A percentile compares a stretch with the other conserved stretches of the same genome.
Evolutionary conservation across 495 filamentous ascomycete species (phyloP).

Genomic region (Penicillium canescens): DNA sequence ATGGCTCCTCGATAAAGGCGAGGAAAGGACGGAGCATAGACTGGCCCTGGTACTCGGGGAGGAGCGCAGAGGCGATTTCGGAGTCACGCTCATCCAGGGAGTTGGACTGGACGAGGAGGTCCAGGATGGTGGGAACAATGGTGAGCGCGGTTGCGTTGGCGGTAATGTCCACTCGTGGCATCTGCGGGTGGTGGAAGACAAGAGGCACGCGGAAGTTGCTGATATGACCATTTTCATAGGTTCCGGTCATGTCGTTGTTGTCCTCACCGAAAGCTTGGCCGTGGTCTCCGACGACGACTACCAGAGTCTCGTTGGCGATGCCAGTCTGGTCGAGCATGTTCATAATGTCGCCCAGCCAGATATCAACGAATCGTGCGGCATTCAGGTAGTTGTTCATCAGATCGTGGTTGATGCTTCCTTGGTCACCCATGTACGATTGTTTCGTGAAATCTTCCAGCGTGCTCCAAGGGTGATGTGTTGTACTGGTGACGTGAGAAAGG

Average conservation of each 20-base stretch:
- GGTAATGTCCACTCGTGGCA: constrained; percentile 40
- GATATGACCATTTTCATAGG: constrained; percentile 48
- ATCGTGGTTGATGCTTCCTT: constrained; percentile 28
- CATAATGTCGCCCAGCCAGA: constrained; percentile 48
- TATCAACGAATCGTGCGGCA: constrained; percentile 41
- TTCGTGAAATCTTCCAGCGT: constrained; percentile 34
- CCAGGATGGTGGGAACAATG: constrained; percentile 48
- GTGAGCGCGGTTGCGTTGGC: constrained; percentile 43
- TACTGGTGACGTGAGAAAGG: constrained; percentile 47
- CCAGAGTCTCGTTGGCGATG: constrained; percentile 50
- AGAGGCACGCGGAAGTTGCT: constrained; percentile 47
- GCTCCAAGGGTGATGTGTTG: constrained; percentile 47
- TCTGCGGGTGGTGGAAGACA: constrained; percentile 43
- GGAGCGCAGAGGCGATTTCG: constrained; percentile 34
- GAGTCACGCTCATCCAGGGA: constrained; percentile 36
- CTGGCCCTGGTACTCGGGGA: constrained; percentile 40
- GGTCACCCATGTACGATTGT: constrained; percentile 34
- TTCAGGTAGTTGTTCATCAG: constrained; percentile 45
- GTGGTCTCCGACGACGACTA: constrained; percentile 51
- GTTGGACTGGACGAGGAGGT: constrained; percentile 41
- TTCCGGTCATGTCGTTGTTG: constrained; percentile 35
- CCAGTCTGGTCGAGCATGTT: constrained; percentile 47
- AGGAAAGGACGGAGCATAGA: constrained; percentile 35
- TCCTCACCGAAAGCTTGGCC: constrained; percentile 44
- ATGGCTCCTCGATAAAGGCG: constrained; percentile 7